Base-by-base conservation (phyloP, 768 basidiomycete genomes). In the Symmetrospora coprosmae region DNA sequence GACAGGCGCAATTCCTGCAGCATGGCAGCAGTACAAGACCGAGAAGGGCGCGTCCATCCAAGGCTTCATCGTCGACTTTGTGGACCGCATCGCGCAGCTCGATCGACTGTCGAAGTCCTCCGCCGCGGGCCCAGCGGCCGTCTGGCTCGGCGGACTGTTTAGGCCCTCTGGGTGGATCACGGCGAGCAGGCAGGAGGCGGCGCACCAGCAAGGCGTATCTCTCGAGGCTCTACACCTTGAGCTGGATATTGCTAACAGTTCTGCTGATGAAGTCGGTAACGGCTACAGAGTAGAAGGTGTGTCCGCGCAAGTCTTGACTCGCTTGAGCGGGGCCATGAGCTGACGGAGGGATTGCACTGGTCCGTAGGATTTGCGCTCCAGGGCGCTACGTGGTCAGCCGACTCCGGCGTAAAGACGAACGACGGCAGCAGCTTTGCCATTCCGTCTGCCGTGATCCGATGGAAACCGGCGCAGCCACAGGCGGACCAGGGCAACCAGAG, bases 161-260 rank as follows among this genome's bases (percentile, higher is more conserved):
- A 90, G 86, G 79, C 94, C 92, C 0, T 87, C 91, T 69, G 91
- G 90, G 2, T 97, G 89, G 71, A 79, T 97, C 67, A 96, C 92
- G 0, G 92, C 92, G 1, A 91, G 89, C 1, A 79, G 92, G 50
- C 92, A 99, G 72, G 82, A 87, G n/a, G 86, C 90, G 4, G 94
- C 92, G 1, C 91, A 96, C 71, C 78, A 82, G 56, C 88, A 85
- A 74, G 82, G 82, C 65, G 87, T 87, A 85, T 91, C 88, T 72
- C 74, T 99, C 64, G 92, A 99, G 73, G 88, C 87, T 7, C 71
- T 97, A 67, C 76, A 80, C 59, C 73, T 97, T 35, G 75, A 82
- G 59, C 76, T 99, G 21, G 87, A 87, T 56, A 80, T 96, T 31
- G 89, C 86, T 65, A 78, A 81, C 33, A 82, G n/a, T n/a, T n/a